These are phyloP conservation scores for Castanea sativa DNA, from an alignment of 306 rosid genomes.

Conservation along the genomic window DNA sequence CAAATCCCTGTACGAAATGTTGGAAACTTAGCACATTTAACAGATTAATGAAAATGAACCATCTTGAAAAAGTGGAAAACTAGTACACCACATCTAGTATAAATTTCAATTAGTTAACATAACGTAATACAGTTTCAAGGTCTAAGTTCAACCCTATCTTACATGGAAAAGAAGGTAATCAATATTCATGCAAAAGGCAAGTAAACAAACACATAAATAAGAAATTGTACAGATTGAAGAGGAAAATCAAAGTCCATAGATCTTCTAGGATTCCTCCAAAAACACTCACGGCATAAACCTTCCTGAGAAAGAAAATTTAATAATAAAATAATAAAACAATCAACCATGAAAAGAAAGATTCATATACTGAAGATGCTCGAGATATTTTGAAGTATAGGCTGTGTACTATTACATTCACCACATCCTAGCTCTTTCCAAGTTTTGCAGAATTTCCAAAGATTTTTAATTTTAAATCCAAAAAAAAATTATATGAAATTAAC, in stretches of 20 bases:
- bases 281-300: no score
- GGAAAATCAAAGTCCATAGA: no score
- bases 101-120: neutral
- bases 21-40: neutral
- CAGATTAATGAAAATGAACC: neutral
- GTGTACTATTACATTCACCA: neutral
- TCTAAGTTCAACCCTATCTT: neutral
- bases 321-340: neutral
- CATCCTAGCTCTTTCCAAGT: neutral
- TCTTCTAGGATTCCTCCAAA: no score
- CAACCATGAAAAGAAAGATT: neutral
- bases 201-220: neutral
- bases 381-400: neutral
- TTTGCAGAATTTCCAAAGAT: neutral
- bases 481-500: neutral
- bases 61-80: neutral
- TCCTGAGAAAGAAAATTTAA: neutral
- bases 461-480: neutral
- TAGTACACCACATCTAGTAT: neutral
- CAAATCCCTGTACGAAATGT: conserved; percentile 43
- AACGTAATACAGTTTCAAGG: neutral
- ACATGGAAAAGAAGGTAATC: neutral
- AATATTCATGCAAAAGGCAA: neutral
- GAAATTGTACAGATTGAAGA: conserved; percentile 25
- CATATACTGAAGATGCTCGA: neutral